Conservation (phyloP, 495 filamentous ascomycete species). For the Lophiotrema nucula region DNA sequence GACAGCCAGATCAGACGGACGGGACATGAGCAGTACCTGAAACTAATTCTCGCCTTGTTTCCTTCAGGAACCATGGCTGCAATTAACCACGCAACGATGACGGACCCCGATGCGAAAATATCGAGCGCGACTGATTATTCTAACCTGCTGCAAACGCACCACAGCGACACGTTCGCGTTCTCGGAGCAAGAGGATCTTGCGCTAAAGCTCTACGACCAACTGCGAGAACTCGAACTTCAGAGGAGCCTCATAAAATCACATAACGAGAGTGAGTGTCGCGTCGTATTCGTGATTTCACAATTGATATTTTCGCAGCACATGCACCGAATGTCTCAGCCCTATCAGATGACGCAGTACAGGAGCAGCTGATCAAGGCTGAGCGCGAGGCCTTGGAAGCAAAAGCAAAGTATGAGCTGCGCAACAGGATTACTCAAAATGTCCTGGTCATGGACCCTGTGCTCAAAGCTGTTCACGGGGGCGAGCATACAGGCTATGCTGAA, state of each 20-base stretch:
- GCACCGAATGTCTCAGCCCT: constrained; percentile 24
- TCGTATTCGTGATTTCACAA: not conserved
- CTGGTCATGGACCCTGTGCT: constrained; percentile 70
- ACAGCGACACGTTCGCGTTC: constrained; percentile 52
- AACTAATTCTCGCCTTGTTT: not conserved
- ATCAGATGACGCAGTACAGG: constrained; percentile 40
- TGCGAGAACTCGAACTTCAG: constrained; percentile 69
- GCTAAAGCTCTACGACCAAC: constrained; percentile 65
- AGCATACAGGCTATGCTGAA: constrained; percentile 62
- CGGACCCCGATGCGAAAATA: not conserved
- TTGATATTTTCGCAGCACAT: constrained; percentile 18
- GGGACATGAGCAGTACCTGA: not conserved
- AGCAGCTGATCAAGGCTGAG: constrained; percentile 56
- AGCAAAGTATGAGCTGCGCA: constrained; percentile 63
- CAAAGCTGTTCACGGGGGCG: constrained; percentile 71
- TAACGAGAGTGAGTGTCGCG: constrained; percentile 6
- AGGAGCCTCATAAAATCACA: constrained; percentile 64
- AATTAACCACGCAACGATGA: constrained; percentile 13
- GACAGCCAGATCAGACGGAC: constrained; percentile 10
- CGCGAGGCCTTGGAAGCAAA: constrained; percentile 66
- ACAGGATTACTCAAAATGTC: constrained; percentile 63
- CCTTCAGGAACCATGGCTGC: constrained; percentile 1
- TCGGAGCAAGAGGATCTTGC: constrained; percentile 61
- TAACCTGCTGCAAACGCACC: constrained; percentile 20
- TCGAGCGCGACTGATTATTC: constrained; percentile 7